Evolutionary conservation across 2,329 filamentous ascomycete genomes (phyloP).

Genomic region (Exophiala dermatitidis): DNA sequence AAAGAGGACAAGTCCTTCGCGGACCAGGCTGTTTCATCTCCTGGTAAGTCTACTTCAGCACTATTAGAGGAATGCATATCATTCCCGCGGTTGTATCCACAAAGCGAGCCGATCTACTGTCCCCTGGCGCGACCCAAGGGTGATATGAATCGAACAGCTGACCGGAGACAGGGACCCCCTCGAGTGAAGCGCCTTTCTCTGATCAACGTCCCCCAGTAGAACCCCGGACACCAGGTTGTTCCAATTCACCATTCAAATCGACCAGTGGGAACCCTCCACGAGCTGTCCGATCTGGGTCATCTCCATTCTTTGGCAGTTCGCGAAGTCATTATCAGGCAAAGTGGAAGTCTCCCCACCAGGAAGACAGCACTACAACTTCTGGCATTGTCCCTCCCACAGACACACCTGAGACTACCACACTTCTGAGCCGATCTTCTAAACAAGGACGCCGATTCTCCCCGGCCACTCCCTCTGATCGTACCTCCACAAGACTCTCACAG

Average conservation of each 20-base stretch:
- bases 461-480: neutral
- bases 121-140: neutral
- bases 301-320: conserved; percentile 11
- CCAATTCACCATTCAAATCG: conserved; percentile 2
- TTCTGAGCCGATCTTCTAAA: neutral
- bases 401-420: neutral
- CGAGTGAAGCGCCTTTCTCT: neutral
- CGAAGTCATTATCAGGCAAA: conserved; percentile 1
- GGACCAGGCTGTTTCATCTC: conserved; percentile 5
- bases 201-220: neutral
- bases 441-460: neutral
- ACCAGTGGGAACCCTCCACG: neutral
- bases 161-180: conserved; percentile 5
- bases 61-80: neutral
- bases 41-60: conserved; percentile 7
- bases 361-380: neutral
- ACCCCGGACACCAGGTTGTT: neutral
- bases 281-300: neutral
- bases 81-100: neutral
- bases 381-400: neutral
- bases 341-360: neutral
- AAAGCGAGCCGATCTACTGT: neutral
- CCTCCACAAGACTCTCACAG: neutral
- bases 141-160: neutral
- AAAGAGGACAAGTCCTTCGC: conserved; percentile 3